Evolutionary conservation across 805 yeast genomes (phyloP), one percentile per base, ranked within the genome.

Genomic region (Zygoascus bituminiphila): DNA sequence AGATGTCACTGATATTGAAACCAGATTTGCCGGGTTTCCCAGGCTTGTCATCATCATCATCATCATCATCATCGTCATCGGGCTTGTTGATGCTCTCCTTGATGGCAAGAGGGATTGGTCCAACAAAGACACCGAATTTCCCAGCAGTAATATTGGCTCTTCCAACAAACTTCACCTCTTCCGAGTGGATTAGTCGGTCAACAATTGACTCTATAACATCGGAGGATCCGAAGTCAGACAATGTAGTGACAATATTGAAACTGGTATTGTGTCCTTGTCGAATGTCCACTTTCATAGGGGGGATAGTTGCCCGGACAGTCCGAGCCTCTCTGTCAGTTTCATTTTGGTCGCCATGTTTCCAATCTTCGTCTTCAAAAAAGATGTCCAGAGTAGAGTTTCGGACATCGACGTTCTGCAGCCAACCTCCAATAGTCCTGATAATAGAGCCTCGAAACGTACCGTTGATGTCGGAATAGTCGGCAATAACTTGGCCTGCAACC

Each of bases 221-320:
- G 7, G 57, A 42, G 22, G 45, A 47, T n/a, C 55, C 58, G 39
- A 56, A 56, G 20, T 54, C 60, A 12, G 47, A 45, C 21, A 56
- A 39, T 14, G 37, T 35, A 14, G 47, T 46, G 15, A 52, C 49
- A 37, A 47, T 25, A 33, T 52, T 51, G 36, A 55, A 45, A 15
- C 19, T 26, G 12, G 56, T 49, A 7, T 24, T 22, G 20, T 31
- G 44, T 4, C 36, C 41, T 17, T 50, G 37, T 5, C 45, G 29
- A 14, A 51, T 47, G 42, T 45, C 41, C 4, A 54, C 50, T 4
- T 42, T 44, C 45, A 56, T 25, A 10, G 47, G 33, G 12, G 59
- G 59, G n/a, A 53, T 31, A 19, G 40, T 26, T 6, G 53, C 54
- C 21, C 26, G 49, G n/a, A 49, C 55, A 4, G 57, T 48, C 14